Evolutionary conservation across 352 stramenopile genomes (phyloP).

Genomic region (Phytopythium montanum): DNA sequence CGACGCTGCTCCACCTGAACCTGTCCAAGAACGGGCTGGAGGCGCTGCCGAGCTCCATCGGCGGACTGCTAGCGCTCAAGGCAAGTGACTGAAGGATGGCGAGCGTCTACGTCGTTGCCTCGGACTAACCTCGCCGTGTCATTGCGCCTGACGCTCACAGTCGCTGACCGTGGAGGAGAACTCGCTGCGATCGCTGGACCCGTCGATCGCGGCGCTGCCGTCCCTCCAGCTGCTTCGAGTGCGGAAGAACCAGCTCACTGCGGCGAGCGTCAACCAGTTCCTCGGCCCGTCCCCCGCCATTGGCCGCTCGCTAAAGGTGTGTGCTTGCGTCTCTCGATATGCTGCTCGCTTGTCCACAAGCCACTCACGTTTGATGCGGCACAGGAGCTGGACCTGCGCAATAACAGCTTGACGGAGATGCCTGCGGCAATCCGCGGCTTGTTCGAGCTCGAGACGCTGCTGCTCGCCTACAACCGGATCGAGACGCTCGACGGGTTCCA

Average conservation of each 20-base stretch:
- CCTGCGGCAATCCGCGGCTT: conserved; percentile 34
- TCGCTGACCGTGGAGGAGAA: conserved; percentile 75
- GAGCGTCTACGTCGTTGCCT: neutral
- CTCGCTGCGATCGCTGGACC: conserved; percentile 38
- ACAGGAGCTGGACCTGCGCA: conserved; percentile 72
- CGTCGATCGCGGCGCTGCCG: conserved; percentile 35
- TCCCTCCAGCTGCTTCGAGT: conserved; percentile 58
- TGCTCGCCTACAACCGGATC: conserved; percentile 72
- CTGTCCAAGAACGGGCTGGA: conserved; percentile 65
- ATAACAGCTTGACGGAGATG: conserved; percentile 52
- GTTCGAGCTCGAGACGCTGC: conserved; percentile 46
- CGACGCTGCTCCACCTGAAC: conserved; percentile 58
- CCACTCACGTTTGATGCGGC: conserved; percentile 4
- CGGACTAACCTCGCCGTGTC: conserved; percentile 4
- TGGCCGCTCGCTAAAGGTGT: conserved; percentile 27
- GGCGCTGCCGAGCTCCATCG: conserved; percentile 37
- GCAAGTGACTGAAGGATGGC: conserved; percentile 12
- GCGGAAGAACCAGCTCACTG: conserved; percentile 70
- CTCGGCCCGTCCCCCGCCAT: conserved; percentile 20
- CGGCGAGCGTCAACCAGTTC: conserved; percentile 37
- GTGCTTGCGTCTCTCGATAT: too few species aligned
- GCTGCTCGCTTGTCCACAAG: neutral
- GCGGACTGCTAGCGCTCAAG: conserved; percentile 40
- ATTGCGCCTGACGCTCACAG: conserved; percentile 11
- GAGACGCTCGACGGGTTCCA: conserved; percentile 61